phyloP scores from a whole-genome alignment of 2,329 filamentous ascomycete genomes.

The Colletotrichum cordylinicola region DNA sequence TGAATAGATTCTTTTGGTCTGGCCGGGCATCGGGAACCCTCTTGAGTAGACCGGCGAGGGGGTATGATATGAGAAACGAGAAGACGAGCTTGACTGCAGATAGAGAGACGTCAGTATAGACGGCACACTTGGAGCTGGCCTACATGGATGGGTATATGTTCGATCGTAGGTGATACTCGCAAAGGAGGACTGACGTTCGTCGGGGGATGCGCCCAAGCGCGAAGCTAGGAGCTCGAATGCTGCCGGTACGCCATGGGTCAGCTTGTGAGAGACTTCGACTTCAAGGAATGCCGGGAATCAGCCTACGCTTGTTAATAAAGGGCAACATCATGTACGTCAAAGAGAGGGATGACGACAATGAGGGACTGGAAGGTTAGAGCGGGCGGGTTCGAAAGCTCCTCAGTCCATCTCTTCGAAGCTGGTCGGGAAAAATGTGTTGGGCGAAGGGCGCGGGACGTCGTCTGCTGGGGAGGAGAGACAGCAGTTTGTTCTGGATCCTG shows the following conservation, averaged over 20 bases:
- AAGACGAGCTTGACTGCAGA: slow-evolving; percentile 86
- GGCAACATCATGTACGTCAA: slow-evolving; percentile 29
- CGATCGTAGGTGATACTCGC: slow-evolving; percentile 32
- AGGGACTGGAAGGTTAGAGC: not conserved
- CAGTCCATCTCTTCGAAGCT: not conserved
- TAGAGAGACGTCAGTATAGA: not conserved
- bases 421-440: not conserved
- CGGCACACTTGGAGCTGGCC: not conserved
- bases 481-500: not conserved
- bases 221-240: slow-evolving; percentile 49
- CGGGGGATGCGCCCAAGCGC: slow-evolving; percentile 47
- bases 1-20: slow-evolving; percentile 86
- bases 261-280: not conserved
- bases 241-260: slow-evolving; percentile 25
- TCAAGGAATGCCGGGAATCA: not conserved
- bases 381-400: not conserved
- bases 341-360: not conserved
- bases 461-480: not conserved
- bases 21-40: slow-evolving; percentile 86
- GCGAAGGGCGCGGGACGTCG: not conserved
- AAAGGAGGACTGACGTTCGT: slow-evolving; percentile 46
- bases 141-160: slow-evolving; percentile 20
- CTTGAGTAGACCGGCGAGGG: slow-evolving; percentile 86
- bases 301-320: slow-evolving; percentile 32
- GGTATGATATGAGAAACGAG: slow-evolving; percentile 91